Evolutionary conservation across 345 rosid genomes (phyloP), one percentile per base, ranked within the genome.

Genomic region (Leavenworthia alabamica): DNA sequence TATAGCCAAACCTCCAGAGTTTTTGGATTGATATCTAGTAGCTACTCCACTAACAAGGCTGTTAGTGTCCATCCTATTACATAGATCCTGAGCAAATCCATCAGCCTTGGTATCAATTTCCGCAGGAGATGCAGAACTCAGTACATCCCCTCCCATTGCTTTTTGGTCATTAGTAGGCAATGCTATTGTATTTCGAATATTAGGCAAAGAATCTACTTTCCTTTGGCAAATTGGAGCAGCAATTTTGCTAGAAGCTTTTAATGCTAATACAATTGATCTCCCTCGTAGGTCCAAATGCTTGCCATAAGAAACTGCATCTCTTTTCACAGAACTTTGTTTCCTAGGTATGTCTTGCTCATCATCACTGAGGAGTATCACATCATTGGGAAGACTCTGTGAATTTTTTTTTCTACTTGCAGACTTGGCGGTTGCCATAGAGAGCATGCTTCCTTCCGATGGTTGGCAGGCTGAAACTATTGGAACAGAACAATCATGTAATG

Each of bases 281-380:
- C 53, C 72, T 24, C 29, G 66, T 29, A 22, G n/a, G 37, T 46
- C 67, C 46, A 72, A 17, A 53, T 53, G 39, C 45, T 66, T 60
- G 7, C 67, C 45, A 28, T 26, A 23, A 6, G 68, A 37, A 60
- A 35, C 53, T 66, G 41, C 41, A 42, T 49, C 55, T 55, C 61
- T 66, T 65, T 46, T 62, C 75, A 64, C 73, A 16, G 60, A 64
- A 75, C 49, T 64, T 65, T 70, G 69, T 71, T 76, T 85, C 75
- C 70, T 52, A 29, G 74, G 70, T 62, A 71, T 86, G 47, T 78
- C 85, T 39, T 77, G 76, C 49, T 70, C 85, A 70, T 94, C 95
- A 62, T 94, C 99, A 59, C 88, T 95, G 48, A 95, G 92, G 45
- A 86, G 85, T 65, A 94, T 84, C 60, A 86, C 62, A 67, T 77